A percentile compares a stretch with the other conserved stretches of the same genome.
Conservation (phyloP, 1,284 basidiomycete genomes). For the Moesziomyces sp. region DNA sequence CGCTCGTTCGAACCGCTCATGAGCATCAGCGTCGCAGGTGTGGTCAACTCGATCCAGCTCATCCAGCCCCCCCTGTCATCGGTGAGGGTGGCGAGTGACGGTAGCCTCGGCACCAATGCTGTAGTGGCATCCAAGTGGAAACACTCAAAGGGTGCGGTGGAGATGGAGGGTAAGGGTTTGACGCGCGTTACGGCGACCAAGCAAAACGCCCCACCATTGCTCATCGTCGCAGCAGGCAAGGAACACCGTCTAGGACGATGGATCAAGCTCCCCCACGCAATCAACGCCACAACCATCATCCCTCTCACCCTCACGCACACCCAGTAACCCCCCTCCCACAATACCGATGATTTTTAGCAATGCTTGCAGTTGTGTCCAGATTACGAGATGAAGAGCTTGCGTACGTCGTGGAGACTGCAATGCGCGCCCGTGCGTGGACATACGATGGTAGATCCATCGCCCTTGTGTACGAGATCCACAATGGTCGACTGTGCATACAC, state of each 20-base stretch:
- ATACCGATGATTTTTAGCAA: too few species aligned
- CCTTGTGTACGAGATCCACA: slow-evolving; percentile 82
- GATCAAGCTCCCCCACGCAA: slow-evolving; percentile 78
- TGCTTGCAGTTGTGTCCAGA: too few species aligned
- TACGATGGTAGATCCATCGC: slow-evolving; percentile 74
- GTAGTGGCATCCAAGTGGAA: slow-evolving; percentile 29
- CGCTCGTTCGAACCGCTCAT: slow-evolving; percentile 79
- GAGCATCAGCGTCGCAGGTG: slow-evolving; percentile 77
- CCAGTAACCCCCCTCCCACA: neutral
- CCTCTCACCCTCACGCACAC: slow-evolving; percentile 19
- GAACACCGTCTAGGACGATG: slow-evolving; percentile 91
- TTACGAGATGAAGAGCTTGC: slow-evolving; percentile 72
- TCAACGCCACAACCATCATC: slow-evolving; percentile 80
- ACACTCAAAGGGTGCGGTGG: neutral
- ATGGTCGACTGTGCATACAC: slow-evolving; percentile 89
- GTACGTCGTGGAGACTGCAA: slow-evolving; percentile 76
- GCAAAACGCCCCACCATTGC: slow-evolving; percentile 68
- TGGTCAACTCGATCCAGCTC: slow-evolving; percentile 90
- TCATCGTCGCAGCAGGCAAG: slow-evolving; percentile 84
- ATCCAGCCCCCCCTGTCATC: slow-evolving; percentile 72
- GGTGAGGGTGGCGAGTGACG: neutral
- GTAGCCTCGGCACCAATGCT: neutral
- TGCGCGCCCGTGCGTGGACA: slow-evolving; percentile 81
- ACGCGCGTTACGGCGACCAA: slow-evolving; percentile 30
- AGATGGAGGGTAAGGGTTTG: neutral